phyloP scores from a whole-genome alignment of 1,139 yeast species.

The Yamadazyma diddensiae region DNA sequence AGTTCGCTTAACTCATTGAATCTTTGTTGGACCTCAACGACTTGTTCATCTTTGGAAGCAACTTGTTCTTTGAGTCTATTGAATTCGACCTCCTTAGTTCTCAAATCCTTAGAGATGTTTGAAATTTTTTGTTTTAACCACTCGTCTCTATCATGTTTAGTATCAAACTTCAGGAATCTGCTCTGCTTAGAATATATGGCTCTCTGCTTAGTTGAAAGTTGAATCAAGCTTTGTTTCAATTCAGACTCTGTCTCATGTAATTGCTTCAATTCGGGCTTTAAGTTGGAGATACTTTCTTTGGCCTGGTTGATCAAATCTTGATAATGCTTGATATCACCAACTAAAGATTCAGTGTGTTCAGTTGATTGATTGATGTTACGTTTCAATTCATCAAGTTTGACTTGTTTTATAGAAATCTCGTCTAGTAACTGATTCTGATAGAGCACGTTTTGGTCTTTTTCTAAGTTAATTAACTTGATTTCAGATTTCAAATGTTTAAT shows the following conservation, averaged over 20 bases:
- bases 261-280: conserved; percentile 42
- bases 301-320: conserved; percentile 19
- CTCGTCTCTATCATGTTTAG: conserved; percentile 57
- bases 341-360: conserved; percentile 16
- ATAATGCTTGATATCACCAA: conserved; percentile 20
- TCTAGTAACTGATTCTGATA: conserved; percentile 46
- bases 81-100: conserved; percentile 22
- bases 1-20: conserved; percentile 35
- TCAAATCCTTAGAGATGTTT: conserved; percentile 16
- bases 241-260: conserved; percentile 40
- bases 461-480: conserved; percentile 43
- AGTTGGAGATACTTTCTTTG: conserved; percentile 19
- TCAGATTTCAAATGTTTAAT: conserved; percentile 39
- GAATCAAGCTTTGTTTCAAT: conserved; percentile 38
- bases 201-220: conserved; percentile 54
- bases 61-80: conserved; percentile 20
- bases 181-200: conserved; percentile 73
- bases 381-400: conserved; percentile 31
- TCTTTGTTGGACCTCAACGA: conserved; percentile 31
- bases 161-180: conserved; percentile 58
- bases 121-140: conserved; percentile 55
- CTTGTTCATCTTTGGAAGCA: conserved; percentile 16
- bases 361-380: conserved; percentile 15
- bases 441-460: conserved; percentile 50
- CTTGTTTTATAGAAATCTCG: conserved; percentile 40